phyloP scores from a whole-genome alignment of 2,329 filamentous ascomycete genomes.

The Fusarium multiceps region DNA sequence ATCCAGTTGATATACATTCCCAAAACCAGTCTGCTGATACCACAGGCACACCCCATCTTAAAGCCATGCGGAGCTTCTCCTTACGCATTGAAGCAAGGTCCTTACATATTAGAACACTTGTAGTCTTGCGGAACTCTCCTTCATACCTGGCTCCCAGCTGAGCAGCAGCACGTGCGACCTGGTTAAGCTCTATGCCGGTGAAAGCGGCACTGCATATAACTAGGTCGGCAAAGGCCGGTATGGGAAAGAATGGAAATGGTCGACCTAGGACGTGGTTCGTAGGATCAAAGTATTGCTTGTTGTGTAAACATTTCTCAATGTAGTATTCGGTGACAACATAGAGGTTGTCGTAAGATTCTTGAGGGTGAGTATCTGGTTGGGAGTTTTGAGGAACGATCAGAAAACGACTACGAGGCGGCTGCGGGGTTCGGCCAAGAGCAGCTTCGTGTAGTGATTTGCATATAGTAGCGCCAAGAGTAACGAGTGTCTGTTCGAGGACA shows the following conservation, averaged over 20 bases:
- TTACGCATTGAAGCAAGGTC: slow-evolving; percentile 66
- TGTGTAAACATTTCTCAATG: slow-evolving; percentile 87
- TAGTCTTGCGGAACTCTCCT: slow-evolving; percentile 76
- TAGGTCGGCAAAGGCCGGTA: slow-evolving; percentile 75
- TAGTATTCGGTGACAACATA: slow-evolving; percentile 87
- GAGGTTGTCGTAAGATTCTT: slow-evolving; percentile 52
- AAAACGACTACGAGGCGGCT: slow-evolving; percentile 56
- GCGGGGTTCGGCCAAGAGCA: slow-evolving; percentile 45
- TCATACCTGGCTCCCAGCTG: slow-evolving; percentile 85
- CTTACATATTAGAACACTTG: slow-evolving; percentile 83
- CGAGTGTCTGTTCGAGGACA: slow-evolving; percentile 60
- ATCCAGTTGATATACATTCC: slow-evolving; percentile 75
- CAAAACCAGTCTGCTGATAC: slow-evolving; percentile 87
- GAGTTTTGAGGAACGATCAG: slow-evolving; percentile 67
- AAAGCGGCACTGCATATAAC: slow-evolving; percentile 86
- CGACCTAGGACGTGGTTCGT: slow-evolving; percentile 77
- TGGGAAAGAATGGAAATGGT: slow-evolving; percentile 78
- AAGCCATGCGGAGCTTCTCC: slow-evolving; percentile 83
- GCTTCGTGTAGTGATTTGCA: slow-evolving; percentile 57
- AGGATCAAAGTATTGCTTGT: slow-evolving; percentile 77
- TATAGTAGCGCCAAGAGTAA: slow-evolving; percentile 60
- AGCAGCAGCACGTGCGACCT: slow-evolving; percentile 80
- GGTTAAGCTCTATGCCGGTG: slow-evolving; percentile 83
- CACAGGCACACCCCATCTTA: slow-evolving; percentile 81
- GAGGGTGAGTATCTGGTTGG: slow-evolving; percentile 58